Evolutionary conservation across 78 protist genomes (phyloP).

Genomic region (Protostelium mycophagum): DNA sequence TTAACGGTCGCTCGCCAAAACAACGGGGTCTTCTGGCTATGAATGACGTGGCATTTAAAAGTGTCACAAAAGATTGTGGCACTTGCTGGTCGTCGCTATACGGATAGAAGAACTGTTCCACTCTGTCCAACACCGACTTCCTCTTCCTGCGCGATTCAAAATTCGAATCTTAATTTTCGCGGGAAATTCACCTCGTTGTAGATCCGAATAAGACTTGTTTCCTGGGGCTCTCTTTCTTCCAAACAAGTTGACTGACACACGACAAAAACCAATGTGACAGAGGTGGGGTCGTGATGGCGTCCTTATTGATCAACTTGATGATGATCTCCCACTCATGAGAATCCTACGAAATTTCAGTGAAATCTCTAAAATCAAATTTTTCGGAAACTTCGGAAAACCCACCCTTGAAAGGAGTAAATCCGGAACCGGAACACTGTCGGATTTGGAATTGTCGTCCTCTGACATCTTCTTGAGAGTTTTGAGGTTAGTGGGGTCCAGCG

Average conservation of each 20-base stretch:
- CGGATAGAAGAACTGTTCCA: neutral
- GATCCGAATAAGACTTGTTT: neutral
- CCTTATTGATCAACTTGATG: neutral
- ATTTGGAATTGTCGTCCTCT: neutral
- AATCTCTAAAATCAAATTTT: neutral
- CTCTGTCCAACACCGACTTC: neutral
- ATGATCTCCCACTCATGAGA: neutral
- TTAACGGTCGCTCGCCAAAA: neutral
- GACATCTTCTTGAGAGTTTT: neutral
- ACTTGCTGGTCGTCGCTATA: neutral
- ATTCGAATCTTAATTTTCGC: neutral
- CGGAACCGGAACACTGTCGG: neutral
- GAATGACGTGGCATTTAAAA: neutral
- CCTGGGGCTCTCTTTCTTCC: neutral
- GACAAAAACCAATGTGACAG: neutral
- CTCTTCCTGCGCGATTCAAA: neutral
- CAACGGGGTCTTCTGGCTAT: neutral
- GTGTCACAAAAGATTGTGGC: neutral
- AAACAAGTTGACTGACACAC: neutral
- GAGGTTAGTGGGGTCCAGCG: neutral
- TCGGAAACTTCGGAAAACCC: neutral
- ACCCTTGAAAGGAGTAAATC: neutral
- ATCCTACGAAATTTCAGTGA: no score
- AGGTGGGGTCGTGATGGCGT: neutral
- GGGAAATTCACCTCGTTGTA: neutral